Base-by-base conservation (phyloP, 2,329 filamentous ascomycete genomes). In the Aspergillus persii region DNA sequence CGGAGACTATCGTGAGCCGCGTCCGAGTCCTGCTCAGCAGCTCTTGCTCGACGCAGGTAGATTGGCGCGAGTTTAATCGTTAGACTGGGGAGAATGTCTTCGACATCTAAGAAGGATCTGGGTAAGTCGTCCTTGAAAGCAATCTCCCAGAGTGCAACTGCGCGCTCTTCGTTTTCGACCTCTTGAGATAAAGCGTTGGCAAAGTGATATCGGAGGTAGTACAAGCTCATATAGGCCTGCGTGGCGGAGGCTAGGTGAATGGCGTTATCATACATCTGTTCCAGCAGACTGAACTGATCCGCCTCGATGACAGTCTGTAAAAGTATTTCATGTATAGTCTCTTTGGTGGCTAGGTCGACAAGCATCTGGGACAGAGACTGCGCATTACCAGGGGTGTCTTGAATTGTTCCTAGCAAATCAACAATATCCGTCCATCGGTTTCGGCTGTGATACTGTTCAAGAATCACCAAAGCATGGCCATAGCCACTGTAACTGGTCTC, bases 261-360 rank as follows among this genome's bases (percentile, higher is more conserved):
- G 47, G 66, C 64, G 23, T 48, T 50, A 11, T 65, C 52, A 26
- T 69, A 68, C 18, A 66, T 60, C n/a, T 47, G 50, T 39, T 64
- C 63, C 31, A 68, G 44, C 49, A 66, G 27, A 44, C 61, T 59
- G 30, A 65, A 60, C 41, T 60, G 54, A 6, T 57, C 49, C 3
- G 61, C 65, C 50, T 64, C 58, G n/a, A 65, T 53, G n/a, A 59
- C 61, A 46, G 60, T 56, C 15, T 63, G 56, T 15, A 63, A 46
- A 27, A 66, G 8, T 15, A 62, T 62, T 3, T 47, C 50, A 51
- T 65, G 63, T 46, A 67, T 50, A 4, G 55, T 55, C 5, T 64
- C 63, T 18, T 59, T 50, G 2, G 36, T 33, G 26, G 61, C 60
- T 6, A 65, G 55, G 3, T 58, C 53, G 27, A 65, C 59, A 23